Evolutionary conservation across 805 yeast species (phyloP).

Genomic region (Wickerhamiella australiensis): DNA sequence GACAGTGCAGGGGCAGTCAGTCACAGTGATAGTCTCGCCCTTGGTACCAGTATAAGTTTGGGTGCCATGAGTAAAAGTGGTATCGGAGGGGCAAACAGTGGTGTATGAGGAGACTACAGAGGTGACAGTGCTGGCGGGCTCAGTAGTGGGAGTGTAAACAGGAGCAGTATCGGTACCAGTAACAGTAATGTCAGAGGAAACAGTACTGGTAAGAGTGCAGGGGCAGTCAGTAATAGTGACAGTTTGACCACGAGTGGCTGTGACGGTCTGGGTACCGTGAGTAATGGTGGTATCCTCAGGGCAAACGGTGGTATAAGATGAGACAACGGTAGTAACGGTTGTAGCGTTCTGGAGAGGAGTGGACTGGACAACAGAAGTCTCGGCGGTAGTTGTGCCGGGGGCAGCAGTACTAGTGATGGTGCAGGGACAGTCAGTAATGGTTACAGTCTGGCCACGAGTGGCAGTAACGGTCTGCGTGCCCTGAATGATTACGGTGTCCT

Average conservation of each 20-base stretch:
- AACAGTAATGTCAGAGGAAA: constrained; percentile 5
- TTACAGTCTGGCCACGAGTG: not conserved
- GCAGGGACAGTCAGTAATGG: constrained; percentile 7
- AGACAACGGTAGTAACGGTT: not conserved
- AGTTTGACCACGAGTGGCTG: constrained; percentile 11
- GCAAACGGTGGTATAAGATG: not conserved
- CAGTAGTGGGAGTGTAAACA: too few relatives aligned
- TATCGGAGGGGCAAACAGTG: constrained; percentile 23
- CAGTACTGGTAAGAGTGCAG: constrained; percentile 15
- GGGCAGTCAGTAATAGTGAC: constrained; percentile 13
- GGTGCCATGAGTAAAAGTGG: not conserved
- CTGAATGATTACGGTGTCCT: not conserved
- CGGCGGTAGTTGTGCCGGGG: too few relatives aligned
- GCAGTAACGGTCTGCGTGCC: not conserved
- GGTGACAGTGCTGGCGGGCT: not conserved
- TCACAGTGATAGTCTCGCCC: not conserved
- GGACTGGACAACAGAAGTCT: too few relatives aligned
- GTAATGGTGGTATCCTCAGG: constrained; percentile 4
- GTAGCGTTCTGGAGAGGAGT: too few relatives aligned
- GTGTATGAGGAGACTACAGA: constrained; percentile 5
- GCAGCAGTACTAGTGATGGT: not conserved
- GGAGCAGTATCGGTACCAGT: constrained; percentile 2
- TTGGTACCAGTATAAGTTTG: not conserved
- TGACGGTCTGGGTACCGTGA: constrained; percentile 4
- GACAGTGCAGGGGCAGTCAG: constrained; percentile 1